Evolutionary conservation across 768 basidiomycete species (phyloP), one percentile per base, ranked within the genome.

Genomic region (Lyophyllum semitale): DNA sequence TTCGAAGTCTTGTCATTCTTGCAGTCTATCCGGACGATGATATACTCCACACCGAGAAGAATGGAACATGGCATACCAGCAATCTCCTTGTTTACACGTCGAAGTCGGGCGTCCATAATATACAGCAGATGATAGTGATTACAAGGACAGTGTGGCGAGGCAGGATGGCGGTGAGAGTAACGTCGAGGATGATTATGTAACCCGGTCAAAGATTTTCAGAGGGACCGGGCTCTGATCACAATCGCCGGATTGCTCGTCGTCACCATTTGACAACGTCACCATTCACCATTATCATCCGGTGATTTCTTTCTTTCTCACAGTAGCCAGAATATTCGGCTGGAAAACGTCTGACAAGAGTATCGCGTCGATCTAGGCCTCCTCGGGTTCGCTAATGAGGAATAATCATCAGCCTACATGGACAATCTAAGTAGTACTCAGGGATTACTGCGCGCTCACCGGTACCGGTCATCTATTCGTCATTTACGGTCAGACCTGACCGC

Each of bases 11-110:
- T 93, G 78, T 98, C 95, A 70, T 91, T 95, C 79, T 95, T 93
- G 82, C 93, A 95, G 73, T 96, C 94, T 95, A 50, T 22, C 0
- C 7, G 37, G 32, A n/a, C 22, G 7, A 37, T 52, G 18, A 53
- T n/a, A 41, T 45, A 33, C 12, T 46, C 15, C 23, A 41, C 15
- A 18, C 25, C 27, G 9, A 17, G 44, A 66, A 29, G 20, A 42
- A 25, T 17, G 12, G 38, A 49, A 25, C n/a, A 18, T 37, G 22
- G 59, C 79, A 58, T 46, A 87, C 92, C 95, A 59, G 86, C 73
- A 57, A 98, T 97, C 76, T 98, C 95, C 76, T 96, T 97, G 73
- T 93, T 93, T 23, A 97, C 90, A 68, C 95, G 80, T 59, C 95
- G 83, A 44, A 94, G 82, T 54, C 95, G 81, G 52, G 95, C 94